Base-by-base conservation (phyloP, 495 filamentous ascomycete species). In the Aspergillus conjunctus region DNA sequence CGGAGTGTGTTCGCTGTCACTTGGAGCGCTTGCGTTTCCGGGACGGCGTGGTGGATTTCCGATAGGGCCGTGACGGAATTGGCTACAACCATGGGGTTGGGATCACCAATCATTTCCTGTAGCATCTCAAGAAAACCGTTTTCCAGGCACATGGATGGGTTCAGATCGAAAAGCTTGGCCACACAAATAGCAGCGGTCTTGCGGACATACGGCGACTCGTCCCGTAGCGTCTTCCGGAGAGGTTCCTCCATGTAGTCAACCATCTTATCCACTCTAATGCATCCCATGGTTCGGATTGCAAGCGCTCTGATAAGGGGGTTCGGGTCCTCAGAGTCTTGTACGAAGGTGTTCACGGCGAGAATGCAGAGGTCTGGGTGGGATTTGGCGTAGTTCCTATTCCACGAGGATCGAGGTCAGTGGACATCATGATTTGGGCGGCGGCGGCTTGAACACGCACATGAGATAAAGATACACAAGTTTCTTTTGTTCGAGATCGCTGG, bases 201-300 rank as follows among this genome's bases (percentile, higher is more conserved):
- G 68, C 94, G 90, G 45, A 98, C 94, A 77, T 98, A 98, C 0
- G 94, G 94, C 51, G 93, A 97, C 76, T 98, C 95, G 74, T 98
- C 94, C 68, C 89, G 88, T 63, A 99, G 81, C 17, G 94, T 99
- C 76, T 99, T 99, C 63, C 94, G 85, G 54, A 99, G 79, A 21
- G 94, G 94, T 72, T 98, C 94, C 75, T 99, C 94, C 94, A 98
- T 97, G 73, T 99, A 99, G 69, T 99, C 95, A 62, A 98, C 91
- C 89, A 99, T 99, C 77, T 99, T 99, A 62, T 98, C 94, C 60
- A 99, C 94, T 44, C 94, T 83, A 61, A 99, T 97, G 73, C 94
- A 98, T 26, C 94, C 94, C 94, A 99, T 99, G n/a, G 94, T 99
- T 43, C 94, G 84, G 70, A 99, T 96, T 46, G 94, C 94, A 14